A percentile compares a stretch with the other conserved stretches of the same genome.
These are phyloP conservation scores for Calonectria leucothoes DNA, from an alignment of 2,329 filamentous ascomycete species.

Conservation along the genomic window DNA sequence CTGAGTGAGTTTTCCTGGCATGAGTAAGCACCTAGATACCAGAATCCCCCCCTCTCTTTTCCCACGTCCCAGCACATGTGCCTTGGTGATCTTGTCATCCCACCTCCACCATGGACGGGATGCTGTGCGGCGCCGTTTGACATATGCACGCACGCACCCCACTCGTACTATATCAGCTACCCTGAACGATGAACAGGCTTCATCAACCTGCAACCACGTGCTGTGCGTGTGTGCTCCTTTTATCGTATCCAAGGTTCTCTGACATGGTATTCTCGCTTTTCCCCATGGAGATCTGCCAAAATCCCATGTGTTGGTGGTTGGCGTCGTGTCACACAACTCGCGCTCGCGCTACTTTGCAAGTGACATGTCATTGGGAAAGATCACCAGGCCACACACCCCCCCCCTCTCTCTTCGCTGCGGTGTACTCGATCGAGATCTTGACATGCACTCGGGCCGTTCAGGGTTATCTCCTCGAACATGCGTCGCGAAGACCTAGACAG, in stretches of 20 bases:
- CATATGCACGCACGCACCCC: neutral
- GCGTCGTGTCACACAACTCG: neutral
- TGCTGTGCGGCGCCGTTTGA: neutral
- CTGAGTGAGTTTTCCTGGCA: neutral
- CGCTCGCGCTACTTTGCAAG: neutral
- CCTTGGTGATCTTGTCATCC: neutral
- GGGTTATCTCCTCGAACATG: neutral
- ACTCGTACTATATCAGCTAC: neutral
- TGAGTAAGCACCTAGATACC: neutral
- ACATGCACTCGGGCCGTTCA: neutral
- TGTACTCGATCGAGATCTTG: neutral
- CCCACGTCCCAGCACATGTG: neutral
- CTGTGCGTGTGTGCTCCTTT: neutral
- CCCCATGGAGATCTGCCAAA: neutral
- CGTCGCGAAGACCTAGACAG: neutral
- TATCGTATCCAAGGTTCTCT: neutral
- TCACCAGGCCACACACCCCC: neutral
- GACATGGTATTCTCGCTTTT: neutral
- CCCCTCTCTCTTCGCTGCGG: too few species aligned
- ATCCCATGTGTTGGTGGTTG: neutral
- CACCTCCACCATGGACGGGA: neutral
- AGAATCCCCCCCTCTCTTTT: neutral
- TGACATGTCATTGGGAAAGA: neutral
- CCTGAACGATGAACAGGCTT: neutral
- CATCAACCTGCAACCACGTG: neutral